Evolutionary conservation across 495 filamentous ascomycete species (phyloP), one percentile per base, ranked within the genome.

Genomic region (Daldinia vernicosa): DNA sequence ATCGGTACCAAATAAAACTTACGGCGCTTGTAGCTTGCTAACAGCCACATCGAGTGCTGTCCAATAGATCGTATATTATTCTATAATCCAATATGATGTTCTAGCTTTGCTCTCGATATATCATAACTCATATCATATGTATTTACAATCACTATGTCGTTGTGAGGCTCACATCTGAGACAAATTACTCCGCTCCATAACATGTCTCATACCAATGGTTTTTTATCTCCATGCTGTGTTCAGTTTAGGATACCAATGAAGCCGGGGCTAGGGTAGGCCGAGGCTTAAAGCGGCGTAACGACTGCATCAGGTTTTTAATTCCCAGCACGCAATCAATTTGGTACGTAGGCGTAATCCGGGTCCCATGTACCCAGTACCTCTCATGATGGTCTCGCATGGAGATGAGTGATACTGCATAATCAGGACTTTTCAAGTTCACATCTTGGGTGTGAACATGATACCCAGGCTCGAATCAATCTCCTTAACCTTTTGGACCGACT

Each of bases 401-500:
- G 7, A 24, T 24, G 26, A 3, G 27, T 28, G 50, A 24, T n/a
- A 27, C 27, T 26, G 26, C 24, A 53, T 53, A n/a, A 30, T 8
- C 26, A 53, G 24, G 9, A 30, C 1, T 30, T 6, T 24, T 47
- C 33, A 30, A 39, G 19, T 53, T 28, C n/a, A 59, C 35, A 50
- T 55, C 47, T 67, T 55, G 11, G 63, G 9, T 6, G 54, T 12
- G 28, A 67, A 75, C 35, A 57, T 60, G 58, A 74, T 72, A 1
- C 66, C 72, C 6, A 76, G 32, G 66, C 80, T 82, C 27, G 89
- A 88, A 63, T 91, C 89, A 33, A 89, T 72, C 71, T 89, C 78
- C 65, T 86, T 82, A 67, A 92, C 85, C 83, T 88, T 91, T 63
- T 83, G 77, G 12, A 85, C 79, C 7, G 83, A 80, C 43, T 66